Percentiles rank a stretch among this genome's conserved stretches.
Evolutionary conservation across 2,329 filamentous ascomycete genomes (phyloP).

Genomic region (Bipolaris oryzae): DNA sequence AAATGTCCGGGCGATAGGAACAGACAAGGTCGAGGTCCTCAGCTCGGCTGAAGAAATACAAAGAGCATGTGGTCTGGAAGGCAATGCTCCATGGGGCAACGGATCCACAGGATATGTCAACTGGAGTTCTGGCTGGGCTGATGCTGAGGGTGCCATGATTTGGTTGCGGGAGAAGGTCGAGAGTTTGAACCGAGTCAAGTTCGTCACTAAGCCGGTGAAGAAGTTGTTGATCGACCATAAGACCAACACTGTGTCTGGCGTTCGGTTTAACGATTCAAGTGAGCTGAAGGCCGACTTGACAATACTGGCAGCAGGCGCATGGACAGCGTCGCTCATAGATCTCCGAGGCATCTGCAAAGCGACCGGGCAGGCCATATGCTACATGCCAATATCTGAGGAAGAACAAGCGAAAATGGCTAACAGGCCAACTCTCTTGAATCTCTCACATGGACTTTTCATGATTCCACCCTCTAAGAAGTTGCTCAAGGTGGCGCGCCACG

Average conservation of each 20-base stretch:
- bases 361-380: constrained; percentile 81
- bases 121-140: constrained; percentile 76
- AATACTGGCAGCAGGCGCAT: constrained; percentile 84
- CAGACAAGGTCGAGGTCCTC: constrained; percentile 51
- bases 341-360: constrained; percentile 76
- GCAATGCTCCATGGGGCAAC: constrained; percentile 38
- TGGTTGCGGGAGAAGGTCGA: constrained; percentile 65
- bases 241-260: constrained; percentile 60
- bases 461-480: constrained; percentile 65
- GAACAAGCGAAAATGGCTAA: constrained; percentile 70
- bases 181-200: constrained; percentile 59
- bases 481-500: constrained; percentile 59
- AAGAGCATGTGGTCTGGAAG: constrained; percentile 51
- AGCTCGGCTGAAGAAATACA: constrained; percentile 48
- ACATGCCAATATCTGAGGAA: constrained; percentile 72
- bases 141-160: constrained; percentile 73
- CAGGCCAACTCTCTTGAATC: constrained; percentile 75
- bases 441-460: constrained; percentile 74
- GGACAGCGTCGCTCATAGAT: constrained; percentile 80
- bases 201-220: constrained; percentile 57
- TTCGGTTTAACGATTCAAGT: constrained; percentile 57
- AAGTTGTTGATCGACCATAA: constrained; percentile 49
- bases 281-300: constrained; percentile 71
- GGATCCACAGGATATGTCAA: constrained; percentile 77
- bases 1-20: constrained; percentile 42